Base-by-base conservation (phyloP, 345 rosid species). In the Gossypium anomalum region DNA sequence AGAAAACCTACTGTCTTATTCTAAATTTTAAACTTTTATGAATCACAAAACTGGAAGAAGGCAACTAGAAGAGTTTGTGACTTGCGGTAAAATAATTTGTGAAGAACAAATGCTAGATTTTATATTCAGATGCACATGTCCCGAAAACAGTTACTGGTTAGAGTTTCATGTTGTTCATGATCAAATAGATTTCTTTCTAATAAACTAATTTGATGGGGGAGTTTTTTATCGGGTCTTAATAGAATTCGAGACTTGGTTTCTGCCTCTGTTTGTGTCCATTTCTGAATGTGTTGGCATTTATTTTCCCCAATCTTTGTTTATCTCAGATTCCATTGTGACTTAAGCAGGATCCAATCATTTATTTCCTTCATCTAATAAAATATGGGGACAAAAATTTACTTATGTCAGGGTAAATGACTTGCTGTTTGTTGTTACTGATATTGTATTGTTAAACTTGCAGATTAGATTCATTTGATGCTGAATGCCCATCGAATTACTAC, bases 391-490 rank as follows among this genome's bases (percentile, higher is more conserved):
- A 27, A 69, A 53, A 10, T 16, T 48, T 16, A 11, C 10, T 12
- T 27, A 69, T 17, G 4, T 69, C 45, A 15, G 56, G 60, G 45
- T 51, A 27, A 9, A 51, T n/a, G 41, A 17, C 56, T 69, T 51
- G n/a, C 61, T 10, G n/a, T 52, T 51, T 52, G 57, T 52, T 70
- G 60, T 44, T 73, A 16, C 72, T 25, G 72, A 73, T 80, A 48
- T 77, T 70, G 45, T 61, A 7, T 80, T 77, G 56, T 60, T 77
- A 66, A 79, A 72, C 66, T 82, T 90, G 83, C 98, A 92, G 99
- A 86, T 83, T 90, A 66, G 97, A 95, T 76, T 85, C 89, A 53
- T 81, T 78, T 73, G 89, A 77, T 59, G 41, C 79, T 22, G 93
- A 84, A 57, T 78, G 53, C n/a, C 77, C 79, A 45, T 77, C 84